Evolutionary conservation across 148 eudicot genomes (phyloP), one percentile per base, ranked within the genome.

Genomic region (Rhododendron ferrugineum): DNA sequence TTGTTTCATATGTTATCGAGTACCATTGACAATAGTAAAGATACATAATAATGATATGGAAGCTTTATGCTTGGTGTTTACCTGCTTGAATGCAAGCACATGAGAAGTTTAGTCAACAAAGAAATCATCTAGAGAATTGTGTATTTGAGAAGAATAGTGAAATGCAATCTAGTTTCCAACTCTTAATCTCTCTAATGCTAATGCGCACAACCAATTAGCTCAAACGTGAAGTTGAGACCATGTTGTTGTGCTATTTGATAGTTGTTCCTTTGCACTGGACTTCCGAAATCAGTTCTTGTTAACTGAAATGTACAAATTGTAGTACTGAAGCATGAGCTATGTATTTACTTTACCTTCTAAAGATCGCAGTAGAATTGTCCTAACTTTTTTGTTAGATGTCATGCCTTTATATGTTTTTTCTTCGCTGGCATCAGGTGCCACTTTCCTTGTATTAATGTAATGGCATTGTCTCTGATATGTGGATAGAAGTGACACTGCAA

Each of bases 31-130:
- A 22, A 22, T 20, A 22, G 79, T 18, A 20, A 22, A 76, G 49
- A 42, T 76, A 10, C 28, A 76, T 18, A 42, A 8, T 42, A 5
- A 34, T 20, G 46, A 37, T 6, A 15, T 74, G 78, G 42, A 74
- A 74, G 78, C 79, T 76, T 40, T n/a, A 76, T 40, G 52, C 50
- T 76, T 76, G 79, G 30, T 76, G 79, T 76, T 76, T 76, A 42
- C 79, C 79, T 76, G 50, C 30, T 20, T 76, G 79, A 36, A 37
- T 75, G 26, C n/a, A 16, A 1, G 79, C 70, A 62, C 6, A 0
- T 18, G 79, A 37, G 79, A 36, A 37, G 46, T 52, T 47, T 49
- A 60, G 10, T 22, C 66, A 60, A 60, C 26, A 74, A 74, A 22
- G 34, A 28, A 42, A 18, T 37, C 22, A 13, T 36, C 26, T 37